These are phyloP conservation scores for Lactifluus rugatus DNA, from an alignment of 768 basidiomycete genomes.

Conservation along the genomic window DNA sequence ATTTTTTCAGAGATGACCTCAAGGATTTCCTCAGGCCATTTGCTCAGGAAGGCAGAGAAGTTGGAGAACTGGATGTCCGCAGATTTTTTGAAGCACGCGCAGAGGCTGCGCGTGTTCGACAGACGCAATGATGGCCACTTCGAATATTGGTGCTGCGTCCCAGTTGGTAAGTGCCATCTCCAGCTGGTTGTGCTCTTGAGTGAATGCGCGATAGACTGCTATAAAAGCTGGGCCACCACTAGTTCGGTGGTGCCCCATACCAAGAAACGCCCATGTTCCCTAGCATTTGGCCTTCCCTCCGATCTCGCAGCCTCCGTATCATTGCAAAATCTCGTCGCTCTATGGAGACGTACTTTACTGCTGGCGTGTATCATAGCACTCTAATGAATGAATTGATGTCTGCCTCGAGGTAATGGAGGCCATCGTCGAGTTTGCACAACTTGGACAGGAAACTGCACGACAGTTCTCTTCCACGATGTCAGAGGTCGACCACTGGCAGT, in stretches of 20 bases:
- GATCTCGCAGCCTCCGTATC: not conserved
- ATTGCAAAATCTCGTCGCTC: not conserved
- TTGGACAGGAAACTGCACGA: too few relatives aligned
- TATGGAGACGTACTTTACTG: not conserved
- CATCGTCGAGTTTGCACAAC: not conserved
- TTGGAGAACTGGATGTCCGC: constrained; percentile 12
- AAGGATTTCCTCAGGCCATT: constrained; percentile 13
- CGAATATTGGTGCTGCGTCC: not conserved
- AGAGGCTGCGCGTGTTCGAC: not conserved
- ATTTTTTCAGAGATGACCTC: constrained; percentile 44
- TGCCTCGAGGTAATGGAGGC: not conserved
- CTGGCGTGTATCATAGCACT: not conserved
- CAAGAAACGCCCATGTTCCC: not conserved
- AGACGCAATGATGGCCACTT: not conserved
- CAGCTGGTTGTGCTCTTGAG: not conserved
- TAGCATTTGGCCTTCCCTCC: not conserved
- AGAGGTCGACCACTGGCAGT: too few relatives aligned
- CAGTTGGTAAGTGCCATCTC: not conserved
- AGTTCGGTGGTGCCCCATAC: not conserved
- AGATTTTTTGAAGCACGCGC: constrained; percentile 11
- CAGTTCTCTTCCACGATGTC: too few relatives aligned
- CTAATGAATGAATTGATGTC: not conserved
- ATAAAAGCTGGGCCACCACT: not conserved
- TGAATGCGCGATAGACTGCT: not conserved
- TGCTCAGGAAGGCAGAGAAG: constrained; percentile 16